Evolutionary conservation across 495 filamentous ascomycete genomes (phyloP), one percentile per base, ranked within the genome.

Genomic region (Evernia prunastri): DNA sequence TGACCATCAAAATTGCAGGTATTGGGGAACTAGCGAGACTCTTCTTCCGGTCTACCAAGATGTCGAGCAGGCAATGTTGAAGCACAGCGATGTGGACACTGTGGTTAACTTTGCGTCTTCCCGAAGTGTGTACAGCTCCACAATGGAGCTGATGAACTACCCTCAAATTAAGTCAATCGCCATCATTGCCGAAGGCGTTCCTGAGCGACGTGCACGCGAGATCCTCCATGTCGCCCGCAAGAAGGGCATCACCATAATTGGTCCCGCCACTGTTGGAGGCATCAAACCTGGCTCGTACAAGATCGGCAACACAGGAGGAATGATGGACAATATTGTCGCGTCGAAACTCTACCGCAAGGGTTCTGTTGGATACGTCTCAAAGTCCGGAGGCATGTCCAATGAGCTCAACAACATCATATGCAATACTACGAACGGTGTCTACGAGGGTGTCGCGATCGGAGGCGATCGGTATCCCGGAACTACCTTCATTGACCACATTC

Each of bases 301-400:
- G 86, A 98, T 98, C 68, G 94, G 94, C 77, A 98, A 98, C 84
- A 98, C 94, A 67, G 94, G 94, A 85, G 94, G 94, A 78, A 98
- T 98, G 94, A 98, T 98, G 94, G 94, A 98, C 85, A 98, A 98
- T 85, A 98, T 98, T 72, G 94, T 98, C 64, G 92, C 94, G 69
- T 97, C 95, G 78, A 98, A 97, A 87, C 90, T 98, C 59, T 98
- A 98, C 87, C 94, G 94, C 78, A 91, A 90, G 79, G 94, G 94
- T 70, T 97, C 95, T 60, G 92, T 98, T 67, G 94, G 89, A 72
- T 98, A 98, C 76, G 94, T 98, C 76, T 97, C 95, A 82, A 98
- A 98, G 84, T 98, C 94, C 56, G 94, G 94, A 73, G 94, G 94
- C 84, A 98, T 98, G 94, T 97, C 92, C 74, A 98, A 98, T 83